phyloP scores from a whole-genome alignment of 148 eudicot genomes.

The Hydrangea macrophylla region DNA sequence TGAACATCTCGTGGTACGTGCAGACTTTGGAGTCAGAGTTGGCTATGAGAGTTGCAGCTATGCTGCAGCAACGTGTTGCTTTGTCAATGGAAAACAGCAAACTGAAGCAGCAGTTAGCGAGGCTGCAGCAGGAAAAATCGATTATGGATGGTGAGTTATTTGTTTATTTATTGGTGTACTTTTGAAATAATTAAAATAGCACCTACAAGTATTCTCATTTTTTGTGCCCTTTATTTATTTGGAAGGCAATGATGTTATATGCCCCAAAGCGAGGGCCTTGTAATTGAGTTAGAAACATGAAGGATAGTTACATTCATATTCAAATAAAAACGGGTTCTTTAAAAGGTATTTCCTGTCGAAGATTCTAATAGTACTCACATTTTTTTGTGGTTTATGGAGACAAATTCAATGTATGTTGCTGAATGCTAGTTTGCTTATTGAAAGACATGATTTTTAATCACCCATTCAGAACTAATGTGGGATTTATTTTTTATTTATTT shows the following conservation, averaged over 20 bases:
- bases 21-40: slow-evolving; percentile 66
- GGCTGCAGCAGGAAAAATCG: slow-evolving; percentile 44
- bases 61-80: slow-evolving; percentile 49
- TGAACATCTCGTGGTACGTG: slow-evolving; percentile 23
- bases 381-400: too few species aligned
- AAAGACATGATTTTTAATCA: too few species aligned
- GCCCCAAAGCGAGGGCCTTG: too few species aligned
- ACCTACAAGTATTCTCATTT: not conserved
- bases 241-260: not conserved
- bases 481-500: too few species aligned
- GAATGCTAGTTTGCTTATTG: too few species aligned
- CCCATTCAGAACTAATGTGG: too few species aligned
- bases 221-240: not conserved
- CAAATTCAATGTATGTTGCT: too few species aligned
- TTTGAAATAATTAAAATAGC: not conserved
- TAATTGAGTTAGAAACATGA: too few species aligned
- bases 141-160: slow-evolving; percentile 47
- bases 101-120: slow-evolving; percentile 53
- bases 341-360: too few species aligned
- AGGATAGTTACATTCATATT: too few species aligned
- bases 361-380: too few species aligned
- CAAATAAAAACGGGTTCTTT: too few species aligned
- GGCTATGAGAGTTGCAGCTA: slow-evolving; percentile 38
- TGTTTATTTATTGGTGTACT: not conserved
- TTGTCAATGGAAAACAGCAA: slow-evolving; percentile 59